A percentile compares a stretch with the other conserved stretches of the same genome.
phyloP scores from a whole-genome alignment of 202 grass and related monocot species.

The Elaeis oleifera region DNA sequence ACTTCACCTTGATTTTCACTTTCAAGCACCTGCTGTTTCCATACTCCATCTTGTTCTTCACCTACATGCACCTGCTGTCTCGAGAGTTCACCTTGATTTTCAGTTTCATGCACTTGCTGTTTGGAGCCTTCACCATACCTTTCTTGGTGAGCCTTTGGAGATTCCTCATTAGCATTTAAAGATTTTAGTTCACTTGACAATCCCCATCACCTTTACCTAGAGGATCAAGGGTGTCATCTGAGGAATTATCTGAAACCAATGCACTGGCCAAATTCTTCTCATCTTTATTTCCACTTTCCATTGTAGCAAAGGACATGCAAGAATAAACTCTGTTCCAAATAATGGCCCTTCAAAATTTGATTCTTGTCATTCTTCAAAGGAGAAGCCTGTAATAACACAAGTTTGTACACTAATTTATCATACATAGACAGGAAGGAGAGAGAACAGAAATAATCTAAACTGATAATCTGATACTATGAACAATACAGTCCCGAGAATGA shows the following conservation, averaged over 20 bases:
- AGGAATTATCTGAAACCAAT: slow-evolving; percentile 17
- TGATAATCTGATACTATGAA: too few relatives aligned
- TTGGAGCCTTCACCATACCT: too few relatives aligned
- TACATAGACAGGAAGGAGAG: too few relatives aligned
- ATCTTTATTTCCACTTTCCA: slow-evolving; percentile 30
- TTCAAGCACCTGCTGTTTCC: too few relatives aligned
- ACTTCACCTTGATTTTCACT: background rate
- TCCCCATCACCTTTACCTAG: slow-evolving; percentile 29
- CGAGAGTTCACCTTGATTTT: too few relatives aligned
- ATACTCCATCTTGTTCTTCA: background rate
- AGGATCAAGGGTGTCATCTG: slow-evolving; percentile 27
- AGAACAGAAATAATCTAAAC: too few relatives aligned
- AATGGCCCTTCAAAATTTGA: background rate
- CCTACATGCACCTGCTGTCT: too few relatives aligned
- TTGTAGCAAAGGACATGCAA: slow-evolving; percentile 1
- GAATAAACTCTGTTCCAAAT: background rate
- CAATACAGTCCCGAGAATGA: too few relatives aligned
- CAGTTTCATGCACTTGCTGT: too few relatives aligned
- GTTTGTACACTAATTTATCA: too few relatives aligned
- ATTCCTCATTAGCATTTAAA: slow-evolving; percentile 31
- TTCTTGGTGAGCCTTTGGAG: too few relatives aligned
- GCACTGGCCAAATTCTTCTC: slow-evolving; percentile 11
- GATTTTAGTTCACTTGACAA: slow-evolving; percentile 38
- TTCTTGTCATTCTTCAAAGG: background rate
- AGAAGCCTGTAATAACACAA: too few relatives aligned